Percentiles rank a stretch among this genome's conserved stretches.
phyloP scores from a whole-genome alignment of 257 asterid genomes.

The Orobanche coerulescens region DNA sequence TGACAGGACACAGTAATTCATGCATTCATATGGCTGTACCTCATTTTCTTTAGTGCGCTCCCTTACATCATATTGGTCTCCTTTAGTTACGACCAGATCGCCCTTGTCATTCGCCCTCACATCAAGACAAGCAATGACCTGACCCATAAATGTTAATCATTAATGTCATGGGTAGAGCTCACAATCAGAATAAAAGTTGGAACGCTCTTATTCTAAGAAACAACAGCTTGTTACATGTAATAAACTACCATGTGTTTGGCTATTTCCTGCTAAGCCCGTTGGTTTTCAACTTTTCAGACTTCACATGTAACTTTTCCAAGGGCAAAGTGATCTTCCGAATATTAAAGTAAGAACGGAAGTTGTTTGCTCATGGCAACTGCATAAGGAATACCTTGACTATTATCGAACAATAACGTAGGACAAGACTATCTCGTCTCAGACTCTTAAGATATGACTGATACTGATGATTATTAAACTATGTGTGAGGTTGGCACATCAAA shows the following conservation, averaged over 20 bases:
- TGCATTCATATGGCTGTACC: conserved; percentile 33
- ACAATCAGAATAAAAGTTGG: not conserved
- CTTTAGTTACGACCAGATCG: conserved; percentile 94
- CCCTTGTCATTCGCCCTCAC: conserved; percentile 90
- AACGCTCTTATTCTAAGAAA: not conserved
- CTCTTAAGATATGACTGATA: not conserved
- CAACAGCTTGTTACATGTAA: not conserved
- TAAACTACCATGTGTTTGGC: not conserved
- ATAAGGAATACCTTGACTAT: not conserved
- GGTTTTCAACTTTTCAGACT: not conserved
- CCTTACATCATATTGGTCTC: conserved; percentile 95
- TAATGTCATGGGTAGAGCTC: not conserved
- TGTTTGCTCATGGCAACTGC: conserved; percentile 7
- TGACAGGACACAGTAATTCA: not conserved
- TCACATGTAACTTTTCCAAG: not conserved
- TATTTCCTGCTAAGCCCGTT: not conserved
- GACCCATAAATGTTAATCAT: conserved; percentile 18
- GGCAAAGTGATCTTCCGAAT: not conserved
- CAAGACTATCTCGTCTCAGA: not conserved
- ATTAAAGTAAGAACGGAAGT: conserved; percentile 6
- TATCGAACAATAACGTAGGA: not conserved
- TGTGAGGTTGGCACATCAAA: not conserved
- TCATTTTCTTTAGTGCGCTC: conserved; percentile 72
- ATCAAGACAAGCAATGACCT: conserved; percentile 99
- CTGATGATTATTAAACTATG: not conserved